Percentiles rank a stretch among this genome's conserved stretches.
phyloP scores from a whole-genome alignment of 2,329 filamentous ascomycete genomes.

The Diplodia scrobiculata region DNA sequence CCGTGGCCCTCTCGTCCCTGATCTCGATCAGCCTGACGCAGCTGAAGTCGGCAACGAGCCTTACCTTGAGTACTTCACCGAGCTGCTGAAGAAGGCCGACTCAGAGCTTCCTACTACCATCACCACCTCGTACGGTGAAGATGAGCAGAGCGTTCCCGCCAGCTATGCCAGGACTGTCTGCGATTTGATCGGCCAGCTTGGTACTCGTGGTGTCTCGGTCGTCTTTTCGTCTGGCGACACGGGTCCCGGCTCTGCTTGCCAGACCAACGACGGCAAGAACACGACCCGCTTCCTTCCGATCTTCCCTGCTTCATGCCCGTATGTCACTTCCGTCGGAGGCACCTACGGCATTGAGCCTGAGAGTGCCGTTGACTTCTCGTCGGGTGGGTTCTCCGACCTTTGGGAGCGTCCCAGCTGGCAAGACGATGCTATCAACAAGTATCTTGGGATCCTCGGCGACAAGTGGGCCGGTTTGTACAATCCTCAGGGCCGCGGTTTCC shows the following conservation, averaged over 20 bases:
- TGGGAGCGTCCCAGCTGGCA: constrained; percentile 50
- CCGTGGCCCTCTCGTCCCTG: constrained; percentile 51
- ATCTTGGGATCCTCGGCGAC: constrained; percentile 46
- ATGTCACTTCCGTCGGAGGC: constrained; percentile 52
- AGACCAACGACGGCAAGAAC: constrained; percentile 51
- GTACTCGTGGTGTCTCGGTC: constrained; percentile 46
- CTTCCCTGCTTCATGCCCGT: constrained; percentile 53
- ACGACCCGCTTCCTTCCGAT: constrained; percentile 49
- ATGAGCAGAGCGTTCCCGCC: constrained; percentile 45
- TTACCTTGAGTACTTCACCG: constrained; percentile 47
- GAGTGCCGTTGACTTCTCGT: constrained; percentile 45
- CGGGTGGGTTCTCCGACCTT: constrained; percentile 52
- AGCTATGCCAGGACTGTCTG: constrained; percentile 45
- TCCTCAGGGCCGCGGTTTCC: constrained; percentile 48
- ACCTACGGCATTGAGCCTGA: constrained; percentile 48
- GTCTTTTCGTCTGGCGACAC: constrained; percentile 47
- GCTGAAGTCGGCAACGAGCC: constrained; percentile 49
- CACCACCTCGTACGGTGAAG: constrained; percentile 47
- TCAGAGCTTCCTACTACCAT: constrained; percentile 44
- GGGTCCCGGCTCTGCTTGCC: constrained; percentile 48
- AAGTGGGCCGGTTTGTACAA: constrained; percentile 50
- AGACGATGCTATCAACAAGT: constrained; percentile 44
- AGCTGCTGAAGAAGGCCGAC: constrained; percentile 40
- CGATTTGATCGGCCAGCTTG: constrained; percentile 46
- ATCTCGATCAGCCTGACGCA: constrained; percentile 50